Conservation (phyloP, 1,284 basidiomycete species). For the Coriolopsis trogii region DNA sequence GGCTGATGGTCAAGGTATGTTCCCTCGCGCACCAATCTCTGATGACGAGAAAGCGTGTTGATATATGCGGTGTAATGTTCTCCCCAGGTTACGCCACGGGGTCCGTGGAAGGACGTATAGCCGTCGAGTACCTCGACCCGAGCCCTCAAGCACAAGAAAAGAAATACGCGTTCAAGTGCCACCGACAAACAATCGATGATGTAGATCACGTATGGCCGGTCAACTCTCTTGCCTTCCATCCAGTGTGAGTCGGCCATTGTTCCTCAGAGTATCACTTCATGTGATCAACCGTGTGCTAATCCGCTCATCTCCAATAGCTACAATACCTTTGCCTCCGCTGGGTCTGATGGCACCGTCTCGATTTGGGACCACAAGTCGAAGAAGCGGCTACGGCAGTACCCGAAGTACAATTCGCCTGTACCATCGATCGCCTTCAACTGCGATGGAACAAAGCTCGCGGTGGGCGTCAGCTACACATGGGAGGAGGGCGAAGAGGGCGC, state of each 20-base stretch:
- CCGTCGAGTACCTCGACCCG: constrained; percentile 96
- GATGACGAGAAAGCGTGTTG: neutral
- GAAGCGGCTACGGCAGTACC: constrained; percentile 90
- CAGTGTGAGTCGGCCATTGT: constrained; percentile 52
- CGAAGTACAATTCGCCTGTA: constrained; percentile 76
- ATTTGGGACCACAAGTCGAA: constrained; percentile 98
- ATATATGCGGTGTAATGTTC: neutral
- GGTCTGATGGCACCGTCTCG: constrained; percentile 89
- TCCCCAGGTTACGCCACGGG: constrained; percentile 93
- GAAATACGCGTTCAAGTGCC: constrained; percentile 99
- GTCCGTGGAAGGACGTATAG: constrained; percentile 95
- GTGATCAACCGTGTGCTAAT: neutral
- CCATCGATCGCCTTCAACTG: constrained; percentile 80
- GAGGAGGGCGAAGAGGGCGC: constrained; percentile 80
- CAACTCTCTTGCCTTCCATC: constrained; percentile 94
- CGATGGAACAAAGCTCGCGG: constrained; percentile 81
- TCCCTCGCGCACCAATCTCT: neutral
- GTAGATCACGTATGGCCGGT: constrained; percentile 99
- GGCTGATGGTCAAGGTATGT: constrained; percentile 86
- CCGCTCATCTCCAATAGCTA: constrained; percentile 49
- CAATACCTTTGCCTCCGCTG: constrained; percentile 94
- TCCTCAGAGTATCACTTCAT: neutral
- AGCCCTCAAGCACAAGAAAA: constrained; percentile 76
- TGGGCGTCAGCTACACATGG: constrained; percentile 86
- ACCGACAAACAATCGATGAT: constrained; percentile 86